phyloP scores from a whole-genome alignment of 495 filamentous ascomycete species.

The Aspergillus kassunensis region DNA sequence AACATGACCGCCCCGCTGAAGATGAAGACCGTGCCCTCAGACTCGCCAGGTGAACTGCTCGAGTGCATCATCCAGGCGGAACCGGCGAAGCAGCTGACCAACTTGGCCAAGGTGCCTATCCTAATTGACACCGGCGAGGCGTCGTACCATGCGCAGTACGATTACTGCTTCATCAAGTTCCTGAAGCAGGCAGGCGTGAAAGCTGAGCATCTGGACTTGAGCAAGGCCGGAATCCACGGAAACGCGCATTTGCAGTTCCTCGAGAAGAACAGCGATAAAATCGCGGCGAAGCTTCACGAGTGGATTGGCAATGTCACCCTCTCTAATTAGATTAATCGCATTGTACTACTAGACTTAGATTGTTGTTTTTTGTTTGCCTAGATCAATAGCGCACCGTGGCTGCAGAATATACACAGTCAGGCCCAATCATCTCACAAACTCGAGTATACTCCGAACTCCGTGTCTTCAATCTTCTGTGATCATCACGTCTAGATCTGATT shows the following conservation, averaged over 20 bases:
- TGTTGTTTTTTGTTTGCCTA: neutral
- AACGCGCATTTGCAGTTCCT: conserved; percentile 59
- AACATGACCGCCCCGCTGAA: conserved; percentile 24
- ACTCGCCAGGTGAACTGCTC: conserved; percentile 12
- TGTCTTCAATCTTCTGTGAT: neutral
- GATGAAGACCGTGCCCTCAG: conserved; percentile 24
- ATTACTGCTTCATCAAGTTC: conserved; percentile 52
- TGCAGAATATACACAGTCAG: neutral
- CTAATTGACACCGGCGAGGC: conserved; percentile 49
- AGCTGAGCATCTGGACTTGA: conserved; percentile 43
- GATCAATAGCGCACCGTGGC: conserved; percentile 1
- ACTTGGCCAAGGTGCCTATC: conserved; percentile 43
- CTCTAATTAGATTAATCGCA: neutral
- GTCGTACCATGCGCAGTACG: conserved; percentile 54
- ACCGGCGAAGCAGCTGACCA: conserved; percentile 45
- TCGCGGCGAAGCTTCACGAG: conserved; percentile 37
- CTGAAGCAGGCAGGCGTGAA: conserved; percentile 52
- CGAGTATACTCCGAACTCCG: conserved; percentile 4
- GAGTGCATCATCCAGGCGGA: conserved; percentile 45
- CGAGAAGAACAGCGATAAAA: conserved; percentile 55
- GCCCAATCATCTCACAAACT: neutral
- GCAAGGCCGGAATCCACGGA: conserved; percentile 44
- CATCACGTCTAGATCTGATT: conserved; percentile 3
- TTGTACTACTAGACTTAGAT: neutral
- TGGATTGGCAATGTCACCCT: conserved; percentile 31